A percentile compares a stretch with the other conserved stretches of the same genome.
phyloP scores from a whole-genome alignment of 306 rosid genomes.

The Cucurbita ficifolia region DNA sequence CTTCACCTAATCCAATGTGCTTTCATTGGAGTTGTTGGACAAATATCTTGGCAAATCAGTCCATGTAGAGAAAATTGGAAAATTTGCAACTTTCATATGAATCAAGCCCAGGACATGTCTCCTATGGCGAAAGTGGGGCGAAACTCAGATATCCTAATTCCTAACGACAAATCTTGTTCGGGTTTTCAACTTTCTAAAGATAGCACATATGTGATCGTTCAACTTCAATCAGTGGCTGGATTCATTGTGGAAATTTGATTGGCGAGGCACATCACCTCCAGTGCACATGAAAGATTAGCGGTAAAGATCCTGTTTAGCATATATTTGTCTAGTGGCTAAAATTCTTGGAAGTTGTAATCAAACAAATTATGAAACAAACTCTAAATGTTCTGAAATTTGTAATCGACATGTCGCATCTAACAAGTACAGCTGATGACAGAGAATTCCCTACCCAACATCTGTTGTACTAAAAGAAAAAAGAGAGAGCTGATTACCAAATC shows the following conservation, averaged over 20 bases:
- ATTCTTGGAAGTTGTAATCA: background rate
- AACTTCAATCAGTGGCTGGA: background rate
- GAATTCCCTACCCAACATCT: background rate
- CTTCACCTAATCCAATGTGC: background rate
- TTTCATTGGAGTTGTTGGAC: background rate
- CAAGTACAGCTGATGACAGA: background rate
- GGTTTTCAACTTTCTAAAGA: background rate
- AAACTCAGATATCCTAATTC: too few relatives aligned
- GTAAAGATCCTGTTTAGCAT: background rate
- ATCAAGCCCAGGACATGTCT: background rate
- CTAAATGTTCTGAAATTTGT: background rate
- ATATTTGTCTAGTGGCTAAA: background rate
- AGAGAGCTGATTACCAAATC: background rate
- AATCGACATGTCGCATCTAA: background rate
- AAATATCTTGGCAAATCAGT: background rate
- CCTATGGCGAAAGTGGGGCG: too few relatives aligned
- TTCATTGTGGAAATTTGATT: background rate
- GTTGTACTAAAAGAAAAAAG: background rate
- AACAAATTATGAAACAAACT: background rate
- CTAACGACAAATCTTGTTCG: background rate
- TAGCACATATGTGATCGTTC: background rate
- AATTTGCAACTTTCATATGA: background rate
- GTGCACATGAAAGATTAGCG: background rate
- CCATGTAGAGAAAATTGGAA: background rate
- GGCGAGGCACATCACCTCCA: too few relatives aligned